Evolutionary conservation across 352 stramenopile species (phyloP).

Genomic region (Elongisporangium prolatum): DNA sequence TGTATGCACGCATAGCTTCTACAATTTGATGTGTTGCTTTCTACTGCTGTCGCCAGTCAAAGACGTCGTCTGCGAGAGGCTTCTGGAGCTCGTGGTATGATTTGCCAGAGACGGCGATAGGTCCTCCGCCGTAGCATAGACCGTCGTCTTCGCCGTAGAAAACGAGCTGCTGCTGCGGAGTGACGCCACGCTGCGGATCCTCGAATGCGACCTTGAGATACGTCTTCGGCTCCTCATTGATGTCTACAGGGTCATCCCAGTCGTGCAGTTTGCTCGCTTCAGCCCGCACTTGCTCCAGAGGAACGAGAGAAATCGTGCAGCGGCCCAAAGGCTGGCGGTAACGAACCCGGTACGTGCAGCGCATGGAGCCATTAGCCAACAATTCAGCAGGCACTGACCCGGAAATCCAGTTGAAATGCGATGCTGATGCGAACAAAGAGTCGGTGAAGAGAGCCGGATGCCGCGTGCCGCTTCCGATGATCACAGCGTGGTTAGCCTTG

Average conservation of each 20-base stretch:
- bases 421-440: slow-evolving; percentile 65
- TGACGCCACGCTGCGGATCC: slow-evolving; percentile 73
- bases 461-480: slow-evolving; percentile 87
- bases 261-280: slow-evolving; percentile 47
- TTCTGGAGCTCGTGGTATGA: slow-evolving; percentile 71
- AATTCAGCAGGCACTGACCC: slow-evolving; percentile 39
- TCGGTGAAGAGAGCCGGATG: slow-evolving; percentile 91
- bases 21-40: not conserved
- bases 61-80: slow-evolving; percentile 29
- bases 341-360: slow-evolving; percentile 74
- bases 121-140: slow-evolving; percentile 73
- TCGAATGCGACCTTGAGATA: slow-evolving; percentile 81
- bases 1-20: not conserved
- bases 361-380: slow-evolving; percentile 28
- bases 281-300: slow-evolving; percentile 20
- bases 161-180: slow-evolving; percentile 82
- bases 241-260: slow-evolving; percentile 16
- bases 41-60: slow-evolving; percentile 38
- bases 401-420: slow-evolving; percentile 90
- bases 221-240: slow-evolving; percentile 4
- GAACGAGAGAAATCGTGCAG: slow-evolving; percentile 63
- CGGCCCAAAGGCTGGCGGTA: slow-evolving; percentile 72
- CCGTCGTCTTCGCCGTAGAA: slow-evolving; percentile 71
- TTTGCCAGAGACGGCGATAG: slow-evolving; percentile 52
- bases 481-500: slow-evolving; percentile 67